A percentile compares a stretch with the other conserved stretches of the same genome.
phyloP scores from a whole-genome alignment of 176 grass and related monocot species.

The Ensete glaucum region DNA sequence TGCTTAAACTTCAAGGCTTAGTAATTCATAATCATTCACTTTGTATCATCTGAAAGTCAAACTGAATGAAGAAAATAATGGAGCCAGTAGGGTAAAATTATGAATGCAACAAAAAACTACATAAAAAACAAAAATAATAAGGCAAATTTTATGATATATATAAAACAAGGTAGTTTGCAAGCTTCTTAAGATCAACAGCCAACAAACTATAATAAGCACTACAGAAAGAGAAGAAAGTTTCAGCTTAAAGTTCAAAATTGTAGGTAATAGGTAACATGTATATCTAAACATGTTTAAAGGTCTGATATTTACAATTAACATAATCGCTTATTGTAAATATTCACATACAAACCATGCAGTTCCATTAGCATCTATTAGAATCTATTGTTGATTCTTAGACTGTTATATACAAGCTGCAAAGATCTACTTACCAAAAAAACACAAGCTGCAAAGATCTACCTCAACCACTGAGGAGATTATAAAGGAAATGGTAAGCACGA shows the following conservation, averaged over 20 bases:
- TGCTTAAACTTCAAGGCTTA: background rate
- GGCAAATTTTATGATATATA: no score
- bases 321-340: no score
- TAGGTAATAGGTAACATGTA: background rate
- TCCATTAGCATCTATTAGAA: no score
- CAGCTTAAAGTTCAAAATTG: background rate
- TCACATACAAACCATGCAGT: no score
- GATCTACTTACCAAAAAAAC: no score
- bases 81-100: background rate
- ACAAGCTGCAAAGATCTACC: no score
- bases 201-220: background rate
- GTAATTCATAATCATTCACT: background rate
- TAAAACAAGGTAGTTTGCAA: no score
- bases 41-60: background rate
- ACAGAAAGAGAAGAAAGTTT: background rate
- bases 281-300: background rate
- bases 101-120: background rate
- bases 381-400: background rate
- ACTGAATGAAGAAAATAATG: background rate
- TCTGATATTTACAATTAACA: background rate
- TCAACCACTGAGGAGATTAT: background rate
- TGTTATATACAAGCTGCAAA: background rate
- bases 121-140: background rate
- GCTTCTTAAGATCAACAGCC: background rate
- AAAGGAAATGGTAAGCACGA: constrained; percentile 5